phyloP scores from a whole-genome alignment of 2,329 filamentous ascomycete genomes.

The Aureobasidium sp. region DNA sequence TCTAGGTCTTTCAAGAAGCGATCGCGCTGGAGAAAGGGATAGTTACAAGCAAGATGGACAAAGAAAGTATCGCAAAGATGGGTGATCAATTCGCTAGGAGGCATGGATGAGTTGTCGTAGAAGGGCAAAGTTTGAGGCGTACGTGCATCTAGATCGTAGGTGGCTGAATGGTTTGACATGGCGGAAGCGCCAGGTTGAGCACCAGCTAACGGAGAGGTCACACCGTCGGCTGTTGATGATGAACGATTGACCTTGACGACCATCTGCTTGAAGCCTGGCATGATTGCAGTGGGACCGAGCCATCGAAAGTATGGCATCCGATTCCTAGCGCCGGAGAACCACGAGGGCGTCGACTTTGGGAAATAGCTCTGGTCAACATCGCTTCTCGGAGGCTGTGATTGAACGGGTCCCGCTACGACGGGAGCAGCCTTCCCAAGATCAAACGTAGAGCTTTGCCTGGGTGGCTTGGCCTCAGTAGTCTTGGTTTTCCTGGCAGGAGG shows the following conservation, averaged over 20 bases:
- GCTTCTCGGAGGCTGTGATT: not conserved
- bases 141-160: slow-evolving; percentile 26
- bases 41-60: slow-evolving; percentile 72
- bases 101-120: slow-evolving; percentile 66
- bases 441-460: not conserved
- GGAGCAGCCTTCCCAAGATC: not conserved
- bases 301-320: slow-evolving; percentile 84
- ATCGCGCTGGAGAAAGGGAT: slow-evolving; percentile 67
- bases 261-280: slow-evolving; percentile 90
- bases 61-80: slow-evolving; percentile 77
- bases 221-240: slow-evolving; percentile 27
- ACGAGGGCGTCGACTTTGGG: slow-evolving; percentile 10
- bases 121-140: slow-evolving; percentile 48
- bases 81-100: slow-evolving; percentile 66
- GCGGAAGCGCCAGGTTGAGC: slow-evolving; percentile 14
- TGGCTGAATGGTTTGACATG: slow-evolving; percentile 19
- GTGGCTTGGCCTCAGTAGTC: not conserved
- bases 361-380: not conserved
- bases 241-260: slow-evolving; percentile 65
- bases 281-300: slow-evolving; percentile 84
- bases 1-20: slow-evolving; percentile 67
- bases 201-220: slow-evolving; percentile 7
- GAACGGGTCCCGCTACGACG: too few species aligned
- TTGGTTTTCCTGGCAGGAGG: not conserved
- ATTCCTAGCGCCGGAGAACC: slow-evolving; percentile 38